These are phyloP conservation scores for Limnanthes douglasii DNA, from an alignment of 345 rosid species.

Conservation along the genomic window DNA sequence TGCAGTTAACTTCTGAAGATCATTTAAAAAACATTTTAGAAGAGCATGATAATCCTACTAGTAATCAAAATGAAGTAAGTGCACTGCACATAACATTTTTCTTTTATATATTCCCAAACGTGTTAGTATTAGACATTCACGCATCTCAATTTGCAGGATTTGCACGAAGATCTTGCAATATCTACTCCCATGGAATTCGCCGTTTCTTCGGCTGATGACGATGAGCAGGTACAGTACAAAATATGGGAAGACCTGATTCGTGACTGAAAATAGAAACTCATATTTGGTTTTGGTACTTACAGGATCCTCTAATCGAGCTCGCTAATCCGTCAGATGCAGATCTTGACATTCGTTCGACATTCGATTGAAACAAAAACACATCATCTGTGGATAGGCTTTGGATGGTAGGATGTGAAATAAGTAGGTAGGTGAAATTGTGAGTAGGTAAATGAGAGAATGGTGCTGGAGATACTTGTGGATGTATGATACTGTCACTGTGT, in stretches of 20 bases:
- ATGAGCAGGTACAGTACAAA: constrained; percentile 31
- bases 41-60: constrained; percentile 16
- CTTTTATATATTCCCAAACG: too few species aligned
- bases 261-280: background rate
- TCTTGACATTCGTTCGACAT: constrained; percentile 32
- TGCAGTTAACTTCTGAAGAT: constrained; percentile 33
- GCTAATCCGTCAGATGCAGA: constrained; percentile 53
- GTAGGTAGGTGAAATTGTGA: too few species aligned
- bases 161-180: constrained; percentile 19
- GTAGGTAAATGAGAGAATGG: too few species aligned
- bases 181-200: constrained; percentile 23
- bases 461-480: too few species aligned
- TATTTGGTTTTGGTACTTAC: constrained; percentile 13
- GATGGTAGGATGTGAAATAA: too few species aligned
- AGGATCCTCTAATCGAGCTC: constrained; percentile 51
- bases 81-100: constrained; percentile 2
- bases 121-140: too few species aligned
- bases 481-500: too few species aligned
- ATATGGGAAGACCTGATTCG: background rate
- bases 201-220: constrained; percentile 38
- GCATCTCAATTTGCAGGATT: constrained; percentile 32
- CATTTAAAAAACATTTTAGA: constrained; percentile 13
- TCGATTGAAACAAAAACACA: constrained; percentile 26
- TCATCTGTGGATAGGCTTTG: too few species aligned
- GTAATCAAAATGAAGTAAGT: constrained; percentile 27